Percentiles rank a stretch among this genome's conserved stretches.
Conservation (phyloP, 2,329 filamentous ascomycete species). For the Phoma herbarum region DNA sequence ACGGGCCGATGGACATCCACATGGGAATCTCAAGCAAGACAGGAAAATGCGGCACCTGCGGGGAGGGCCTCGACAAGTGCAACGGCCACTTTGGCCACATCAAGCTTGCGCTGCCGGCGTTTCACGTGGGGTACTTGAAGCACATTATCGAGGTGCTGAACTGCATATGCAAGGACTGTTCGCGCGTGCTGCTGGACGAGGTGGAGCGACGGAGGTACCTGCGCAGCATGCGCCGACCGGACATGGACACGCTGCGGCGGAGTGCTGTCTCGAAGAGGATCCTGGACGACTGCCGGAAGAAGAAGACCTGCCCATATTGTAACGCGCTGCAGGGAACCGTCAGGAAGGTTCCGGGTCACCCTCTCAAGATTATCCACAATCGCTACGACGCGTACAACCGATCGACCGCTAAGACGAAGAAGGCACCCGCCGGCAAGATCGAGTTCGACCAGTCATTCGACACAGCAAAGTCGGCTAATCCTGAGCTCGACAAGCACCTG, state of each 20-base stretch:
- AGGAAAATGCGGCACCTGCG: constrained; percentile 82
- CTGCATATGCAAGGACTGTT: constrained; percentile 94
- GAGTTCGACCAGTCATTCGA: constrained; percentile 87
- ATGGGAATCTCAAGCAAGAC: constrained; percentile 90
- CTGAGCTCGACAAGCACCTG: constrained; percentile 88
- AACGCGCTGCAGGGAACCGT: constrained; percentile 87
- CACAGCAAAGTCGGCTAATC: constrained; percentile 77
- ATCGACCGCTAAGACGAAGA: constrained; percentile 86
- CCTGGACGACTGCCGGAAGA: constrained; percentile 88
- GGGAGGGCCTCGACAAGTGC: constrained; percentile 81
- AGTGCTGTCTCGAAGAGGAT: constrained; percentile 87
- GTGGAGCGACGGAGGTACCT: constrained; percentile 78
- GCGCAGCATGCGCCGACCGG: constrained; percentile 80
- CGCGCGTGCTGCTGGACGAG: constrained; percentile 82
- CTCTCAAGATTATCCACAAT: constrained; percentile 94
- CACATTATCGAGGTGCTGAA: constrained; percentile 92
- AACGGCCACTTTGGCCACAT: constrained; percentile 97
- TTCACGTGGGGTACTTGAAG: constrained; percentile 95
- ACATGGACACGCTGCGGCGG: constrained; percentile 85
- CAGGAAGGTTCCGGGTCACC: constrained; percentile 79
- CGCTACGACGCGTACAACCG: constrained; percentile 89
- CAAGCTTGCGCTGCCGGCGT: constrained; percentile 86
- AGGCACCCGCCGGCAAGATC: constrained; percentile 80
- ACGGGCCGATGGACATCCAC: constrained; percentile 88
- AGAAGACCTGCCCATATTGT: constrained; percentile 82